Evolutionary conservation across 805 yeast species (phyloP).

Genomic region (Wickerhamomyces chaumierensis): DNA sequence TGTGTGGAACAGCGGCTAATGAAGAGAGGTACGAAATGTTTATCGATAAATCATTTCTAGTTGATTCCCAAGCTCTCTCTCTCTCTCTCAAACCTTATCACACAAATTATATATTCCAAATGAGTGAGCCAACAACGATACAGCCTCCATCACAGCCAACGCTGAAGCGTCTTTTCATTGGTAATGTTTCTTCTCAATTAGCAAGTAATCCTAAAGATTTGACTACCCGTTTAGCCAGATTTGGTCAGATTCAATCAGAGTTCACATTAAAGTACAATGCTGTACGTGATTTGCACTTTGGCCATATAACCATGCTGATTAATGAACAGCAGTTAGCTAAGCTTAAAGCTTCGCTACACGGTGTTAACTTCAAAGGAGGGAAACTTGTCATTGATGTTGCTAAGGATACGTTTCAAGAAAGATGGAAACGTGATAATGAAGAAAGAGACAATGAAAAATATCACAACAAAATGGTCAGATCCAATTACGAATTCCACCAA

Average conservation of each 20-base stretch:
- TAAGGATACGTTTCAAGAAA: constrained; percentile 35
- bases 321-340: constrained; percentile 32
- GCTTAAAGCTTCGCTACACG: constrained; percentile 50
- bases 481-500: constrained; percentile 25
- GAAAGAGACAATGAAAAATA: constrained; percentile 16
- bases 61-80: too few relatives aligned
- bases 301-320: constrained; percentile 51
- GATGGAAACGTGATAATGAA: constrained; percentile 37
- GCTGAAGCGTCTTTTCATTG: constrained; percentile 44
- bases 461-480: constrained; percentile 25
- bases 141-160: not conserved
- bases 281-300: constrained; percentile 36
- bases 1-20: too few relatives aligned
- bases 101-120: too few relatives aligned
- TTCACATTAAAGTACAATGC: constrained; percentile 41
- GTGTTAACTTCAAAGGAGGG: constrained; percentile 67
- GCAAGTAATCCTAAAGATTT: constrained; percentile 35
- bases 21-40: too few relatives aligned
- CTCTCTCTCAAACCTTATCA: too few relatives aligned
- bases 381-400: constrained; percentile 54
- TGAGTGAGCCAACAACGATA: too few relatives aligned
- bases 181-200: constrained; percentile 48
- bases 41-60: too few relatives aligned
- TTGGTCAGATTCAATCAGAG: constrained; percentile 45
- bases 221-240: constrained; percentile 43